Evolutionary conservation across 106 monocot genomes (phyloP).

Genomic region (Apostasia ramifera): DNA sequence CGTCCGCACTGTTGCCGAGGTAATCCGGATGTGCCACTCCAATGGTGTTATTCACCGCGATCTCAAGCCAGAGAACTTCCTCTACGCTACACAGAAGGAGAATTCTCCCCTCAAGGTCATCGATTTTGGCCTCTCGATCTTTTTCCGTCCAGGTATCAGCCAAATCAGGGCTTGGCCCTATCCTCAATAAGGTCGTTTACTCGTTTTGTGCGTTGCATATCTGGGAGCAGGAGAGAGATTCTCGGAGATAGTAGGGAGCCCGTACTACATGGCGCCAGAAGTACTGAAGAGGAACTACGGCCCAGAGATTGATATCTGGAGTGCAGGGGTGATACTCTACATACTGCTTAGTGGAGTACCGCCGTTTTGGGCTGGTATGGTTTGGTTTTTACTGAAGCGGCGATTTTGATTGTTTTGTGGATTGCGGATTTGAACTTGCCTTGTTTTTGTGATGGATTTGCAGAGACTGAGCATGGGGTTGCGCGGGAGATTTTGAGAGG

Average conservation of each 20-base stretch:
- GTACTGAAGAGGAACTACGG: slow-evolving; percentile 10
- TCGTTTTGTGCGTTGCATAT: not conserved
- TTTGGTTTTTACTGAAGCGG: not conserved
- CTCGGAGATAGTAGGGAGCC: slow-evolving; percentile 10
- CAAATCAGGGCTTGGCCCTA: not conserved
- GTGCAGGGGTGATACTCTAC: slow-evolving; percentile 15
- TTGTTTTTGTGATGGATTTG: not conserved
- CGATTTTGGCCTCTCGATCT: slow-evolving; percentile 8
- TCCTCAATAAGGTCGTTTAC: not conserved
- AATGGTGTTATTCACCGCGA: slow-evolving; percentile 6
- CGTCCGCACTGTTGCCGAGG: slow-evolving; percentile 40
- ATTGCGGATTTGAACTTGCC: not conserved
- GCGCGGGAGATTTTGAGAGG: slow-evolving; percentile 1
- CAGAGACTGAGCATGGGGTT: slow-evolving; percentile 10
- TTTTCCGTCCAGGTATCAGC: slow-evolving; percentile 1
- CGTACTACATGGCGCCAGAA: slow-evolving; percentile 15
- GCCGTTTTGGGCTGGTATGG: slow-evolving; percentile 13
- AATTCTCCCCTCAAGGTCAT: slow-evolving; percentile 4
- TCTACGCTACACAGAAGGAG: not conserved
- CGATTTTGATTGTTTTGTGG: not conserved
- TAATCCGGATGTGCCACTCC: slow-evolving; percentile 25
- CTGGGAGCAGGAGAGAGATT: not conserved
- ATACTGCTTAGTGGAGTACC: slow-evolving; percentile 15
- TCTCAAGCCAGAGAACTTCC: slow-evolving; percentile 14
- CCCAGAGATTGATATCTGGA: slow-evolving; percentile 13